A percentile compares a stretch with the other conserved stretches of the same genome.
These are phyloP conservation scores for Candida pseudoglaebosa DNA, from an alignment of 805 yeast genomes.

Conservation along the genomic window DNA sequence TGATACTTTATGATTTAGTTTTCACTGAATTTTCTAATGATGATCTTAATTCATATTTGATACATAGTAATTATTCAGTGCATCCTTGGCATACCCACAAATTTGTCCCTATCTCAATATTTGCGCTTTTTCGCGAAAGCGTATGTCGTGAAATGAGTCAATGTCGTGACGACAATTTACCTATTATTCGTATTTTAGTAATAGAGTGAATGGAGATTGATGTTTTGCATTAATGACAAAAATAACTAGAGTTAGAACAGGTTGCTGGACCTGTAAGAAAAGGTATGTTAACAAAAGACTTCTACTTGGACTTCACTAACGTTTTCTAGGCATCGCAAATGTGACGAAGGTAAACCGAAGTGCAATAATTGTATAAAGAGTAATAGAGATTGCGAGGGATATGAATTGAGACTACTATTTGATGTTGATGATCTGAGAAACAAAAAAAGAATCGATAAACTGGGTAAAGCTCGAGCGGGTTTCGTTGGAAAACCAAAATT, in stretches of 20 bases:
- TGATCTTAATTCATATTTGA: too few relatives aligned
- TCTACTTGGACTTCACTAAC: conserved; percentile 1
- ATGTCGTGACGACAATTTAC: too few relatives aligned
- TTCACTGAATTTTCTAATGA: too few relatives aligned
- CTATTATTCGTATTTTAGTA: too few relatives aligned
- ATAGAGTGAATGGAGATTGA: not conserved
- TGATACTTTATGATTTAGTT: too few relatives aligned
- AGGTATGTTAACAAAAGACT: conserved; percentile 27
- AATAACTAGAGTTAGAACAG: conserved; percentile 50
- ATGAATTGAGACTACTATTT: conserved; percentile 44
- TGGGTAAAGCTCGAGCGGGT: conserved; percentile 2
- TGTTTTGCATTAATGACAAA: conserved; percentile 22
- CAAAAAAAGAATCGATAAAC: conserved; percentile 3
- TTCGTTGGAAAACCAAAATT: conserved; percentile 7
- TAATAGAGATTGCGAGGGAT: conserved; percentile 48
- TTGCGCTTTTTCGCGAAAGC: too few relatives aligned
- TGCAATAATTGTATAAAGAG: conserved; percentile 46
- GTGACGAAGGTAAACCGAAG: conserved; percentile 52
- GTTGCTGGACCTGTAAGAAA: conserved; percentile 56
- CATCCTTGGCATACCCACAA: too few relatives aligned
- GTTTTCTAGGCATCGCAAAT: conserved; percentile 43
- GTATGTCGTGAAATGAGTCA: too few relatives aligned
- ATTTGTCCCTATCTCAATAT: too few relatives aligned
- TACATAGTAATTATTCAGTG: too few relatives aligned
- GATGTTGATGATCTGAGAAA: conserved; percentile 41